Base-by-base conservation (phyloP, 75 land plant species). In the Selaginella tamariscina region DNA sequence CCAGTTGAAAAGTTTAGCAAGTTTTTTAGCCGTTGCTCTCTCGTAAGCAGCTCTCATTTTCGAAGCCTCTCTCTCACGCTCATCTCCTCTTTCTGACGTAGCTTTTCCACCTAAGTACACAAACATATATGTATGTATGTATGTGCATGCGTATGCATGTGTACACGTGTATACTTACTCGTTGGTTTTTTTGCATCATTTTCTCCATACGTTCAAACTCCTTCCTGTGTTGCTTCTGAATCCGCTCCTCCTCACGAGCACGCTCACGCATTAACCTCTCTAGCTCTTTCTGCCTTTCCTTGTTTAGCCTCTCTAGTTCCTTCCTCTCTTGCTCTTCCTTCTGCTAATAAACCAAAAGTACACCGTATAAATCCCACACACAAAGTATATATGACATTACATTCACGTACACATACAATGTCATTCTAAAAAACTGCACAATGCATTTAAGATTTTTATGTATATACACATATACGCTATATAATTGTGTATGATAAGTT, bases 1-100 rank as follows among this genome's bases (percentile, higher is more conserved):
- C 84, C 96, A 81, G 84, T 85, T 31, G 84, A 85, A n/a, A 65
- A 89, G 91, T 64, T 77, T 82, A 33, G 90, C 96, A 55, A 95
- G 76, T 70, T 77, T 85, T 33, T 96, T 85, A 29, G 92, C 91
- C 66, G 83, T 79, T 1, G 92, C 99, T 75, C 91, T 85, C 67
- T 95, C 99, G 79, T 72, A 72, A 21, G 96, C 88, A 71, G 91
- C 89, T 74, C 82, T 95, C 23, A 75, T 75, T 54, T 80, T 83
- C 5, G 86, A 83, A 33, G 89, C 99, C 68, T 95, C 92, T 74
- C 80, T 95, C 79, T 91, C 91, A 64, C 72, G 83, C 87, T 77
- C 1, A 69, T 66, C 64, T 87, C 91, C 70, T 95, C 99, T 65
- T 90, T 91, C 68, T 71, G 88, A 57, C 76, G 83, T 81, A 71